phyloP scores from a whole-genome alignment of 345 rosid genomes.

The Arabidopsis thaliana region TAIR10.1 NC_003070.9:1556001-1556500 shows the following conservation, averaged over 20 bases:
- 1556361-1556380: constrained; percentile 60
- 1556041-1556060: constrained; percentile 62
- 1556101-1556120: constrained; percentile 65
- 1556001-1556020: constrained; percentile 62
- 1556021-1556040: constrained; percentile 59
- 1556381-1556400: constrained; percentile 71
- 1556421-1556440: constrained; percentile 71
- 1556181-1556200: constrained; percentile 36
- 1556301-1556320: constrained; percentile 55
- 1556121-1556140: constrained; percentile 70
- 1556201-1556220: constrained; percentile 56
- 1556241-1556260: constrained; percentile 57
- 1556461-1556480: constrained; percentile 57
- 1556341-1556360: constrained; percentile 54
- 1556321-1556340: constrained; percentile 64
- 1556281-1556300: constrained; percentile 63
- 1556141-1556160: constrained; percentile 69
- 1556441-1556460: constrained; percentile 59
- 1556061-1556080: constrained; percentile 57
- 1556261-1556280: constrained; percentile 55
- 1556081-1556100: constrained; percentile 69
- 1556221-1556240: constrained; percentile 59
- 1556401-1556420: constrained; percentile 77
- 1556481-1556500: constrained; percentile 57
- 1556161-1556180: constrained; percentile 63